phyloP scores from a whole-genome alignment of 768 basidiomycete genomes.

The Russula vinacea region DNA sequence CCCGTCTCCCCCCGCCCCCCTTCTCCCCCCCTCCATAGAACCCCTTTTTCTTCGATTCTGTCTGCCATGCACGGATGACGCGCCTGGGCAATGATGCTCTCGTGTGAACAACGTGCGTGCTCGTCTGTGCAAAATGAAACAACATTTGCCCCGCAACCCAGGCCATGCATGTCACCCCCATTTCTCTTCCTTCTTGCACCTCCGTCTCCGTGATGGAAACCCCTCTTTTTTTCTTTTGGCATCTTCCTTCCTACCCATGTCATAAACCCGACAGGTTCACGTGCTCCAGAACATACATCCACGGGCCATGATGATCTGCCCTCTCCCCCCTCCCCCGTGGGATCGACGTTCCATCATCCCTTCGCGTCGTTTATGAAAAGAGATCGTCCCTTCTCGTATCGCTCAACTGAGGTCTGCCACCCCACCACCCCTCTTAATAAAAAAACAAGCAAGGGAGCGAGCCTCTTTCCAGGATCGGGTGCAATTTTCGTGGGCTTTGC shows the following conservation, averaged over 20 bases:
- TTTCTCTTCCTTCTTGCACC: background rate
- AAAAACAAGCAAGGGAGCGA: background rate
- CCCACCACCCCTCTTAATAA: background rate
- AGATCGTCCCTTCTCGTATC: constrained; percentile 4
- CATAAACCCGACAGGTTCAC: background rate
- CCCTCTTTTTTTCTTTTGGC: background rate
- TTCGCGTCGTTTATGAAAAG: background rate
- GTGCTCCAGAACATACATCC: background rate
- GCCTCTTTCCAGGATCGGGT: background rate
- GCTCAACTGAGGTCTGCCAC: background rate
- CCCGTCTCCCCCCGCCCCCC: background rate
- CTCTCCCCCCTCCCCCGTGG: background rate
- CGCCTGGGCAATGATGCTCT: background rate
- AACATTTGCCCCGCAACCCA: background rate
- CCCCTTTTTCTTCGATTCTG: background rate
- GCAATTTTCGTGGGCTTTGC: background rate
- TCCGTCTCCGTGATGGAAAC: constrained; percentile 6
- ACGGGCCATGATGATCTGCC: constrained; percentile 17
- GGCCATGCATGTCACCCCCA: constrained; percentile 6
- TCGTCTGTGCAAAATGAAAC: background rate
- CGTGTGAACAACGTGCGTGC: constrained; percentile 22
- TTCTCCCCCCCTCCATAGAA: background rate
- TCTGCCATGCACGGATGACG: constrained; percentile 9
- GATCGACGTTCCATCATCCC: constrained; percentile 15
- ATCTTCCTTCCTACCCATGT: constrained; percentile 7